These are phyloP conservation scores for Corinectria fuckeliana DNA, from an alignment of 2,329 filamentous ascomycete genomes.

Conservation along the genomic window DNA sequence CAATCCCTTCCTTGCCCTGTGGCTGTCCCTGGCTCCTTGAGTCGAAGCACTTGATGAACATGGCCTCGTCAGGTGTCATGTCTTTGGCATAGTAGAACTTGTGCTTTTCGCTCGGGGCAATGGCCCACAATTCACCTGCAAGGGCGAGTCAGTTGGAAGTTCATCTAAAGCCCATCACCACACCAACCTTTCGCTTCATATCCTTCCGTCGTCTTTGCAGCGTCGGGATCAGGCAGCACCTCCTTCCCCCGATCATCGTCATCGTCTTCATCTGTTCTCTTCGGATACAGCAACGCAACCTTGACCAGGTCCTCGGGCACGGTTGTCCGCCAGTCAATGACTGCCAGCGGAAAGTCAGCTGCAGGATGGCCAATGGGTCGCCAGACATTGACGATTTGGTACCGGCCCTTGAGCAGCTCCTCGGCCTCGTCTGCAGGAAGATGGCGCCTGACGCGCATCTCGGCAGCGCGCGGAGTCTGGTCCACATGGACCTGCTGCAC, in stretches of 20 bases:
- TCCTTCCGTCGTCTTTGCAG: slow-evolving; percentile 26
- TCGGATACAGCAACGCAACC: slow-evolving; percentile 34
- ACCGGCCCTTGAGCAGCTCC: slow-evolving; percentile 45
- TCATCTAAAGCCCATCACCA: neutral
- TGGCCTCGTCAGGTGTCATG: slow-evolving; percentile 37
- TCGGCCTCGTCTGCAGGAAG: slow-evolving; percentile 53
- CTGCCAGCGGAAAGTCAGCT: slow-evolving; percentile 32
- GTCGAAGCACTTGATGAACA: slow-evolving; percentile 40
- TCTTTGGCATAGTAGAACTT: slow-evolving; percentile 38
- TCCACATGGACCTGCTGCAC: slow-evolving; percentile 76
- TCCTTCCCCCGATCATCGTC: slow-evolving; percentile 37
- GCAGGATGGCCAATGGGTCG: slow-evolving; percentile 40
- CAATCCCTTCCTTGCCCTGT: slow-evolving; percentile 25
- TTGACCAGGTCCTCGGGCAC: slow-evolving; percentile 33
- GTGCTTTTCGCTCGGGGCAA: slow-evolving; percentile 29
- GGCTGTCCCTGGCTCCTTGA: slow-evolving; percentile 35
- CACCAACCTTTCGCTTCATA: slow-evolving; percentile 29
- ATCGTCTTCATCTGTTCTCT: slow-evolving; percentile 25
- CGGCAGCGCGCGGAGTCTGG: slow-evolving; percentile 69
- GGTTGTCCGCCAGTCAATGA: slow-evolving; percentile 34
- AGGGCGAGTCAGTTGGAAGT: neutral
- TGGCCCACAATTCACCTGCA: slow-evolving; percentile 28
- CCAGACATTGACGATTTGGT: slow-evolving; percentile 61
- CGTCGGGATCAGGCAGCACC: slow-evolving; percentile 21
- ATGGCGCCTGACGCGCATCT: slow-evolving; percentile 66